Evolutionary conservation across 1,284 basidiomycete species (phyloP), one percentile per base, ranked within the genome.

Genomic region (Malassezia caprae): DNA sequence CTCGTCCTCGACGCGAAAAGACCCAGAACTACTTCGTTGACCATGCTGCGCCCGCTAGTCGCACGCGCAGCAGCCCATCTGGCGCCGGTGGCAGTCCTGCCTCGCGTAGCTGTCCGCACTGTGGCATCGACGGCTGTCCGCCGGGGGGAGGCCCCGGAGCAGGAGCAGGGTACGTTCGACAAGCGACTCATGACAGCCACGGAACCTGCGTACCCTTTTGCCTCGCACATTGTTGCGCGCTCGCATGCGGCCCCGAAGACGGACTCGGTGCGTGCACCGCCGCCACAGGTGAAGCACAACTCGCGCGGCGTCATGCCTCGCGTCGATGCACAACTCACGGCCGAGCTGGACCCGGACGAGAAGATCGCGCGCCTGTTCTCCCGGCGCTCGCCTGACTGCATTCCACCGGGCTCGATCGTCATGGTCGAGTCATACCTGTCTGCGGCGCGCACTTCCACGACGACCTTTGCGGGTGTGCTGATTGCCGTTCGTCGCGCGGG

Each of bases 361-460:
- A 49, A 60, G 2, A 61, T 71, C 40, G 69, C 69, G 21, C 54
- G 65, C 17, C 65, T 73, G 8, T 72, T 73, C 34, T 63, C 67
- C 34, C 62, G 71, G 37, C 56, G 56, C 19, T 67, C 68, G 15
- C 53, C 60, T 10, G 53, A 61, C 5, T 61, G 62, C 40, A 63
- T 72, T 41, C 72, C 68, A 3, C 56, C 69, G 11, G 72, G 72
- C 32, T 71, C 68, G 12, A 65, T 74, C 12, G 48, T 74, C n/a
- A 57, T 69, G 28, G 64, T 74, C 39, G 69, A 74, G 51, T 63
- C 67, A 6, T 74, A 67, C 62, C 67, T 65, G 5, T 59, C 61
- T 2, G 54, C 62, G 19, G 52, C 53, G 44, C 64, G 65, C 43
- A 66, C 63, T 32, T 62, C 63, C 53, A 65, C 63, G 11, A 63